Evolutionary conservation across 768 basidiomycete genomes (phyloP), one percentile per base, ranked within the genome.

Genomic region (Trametes cingulata): DNA sequence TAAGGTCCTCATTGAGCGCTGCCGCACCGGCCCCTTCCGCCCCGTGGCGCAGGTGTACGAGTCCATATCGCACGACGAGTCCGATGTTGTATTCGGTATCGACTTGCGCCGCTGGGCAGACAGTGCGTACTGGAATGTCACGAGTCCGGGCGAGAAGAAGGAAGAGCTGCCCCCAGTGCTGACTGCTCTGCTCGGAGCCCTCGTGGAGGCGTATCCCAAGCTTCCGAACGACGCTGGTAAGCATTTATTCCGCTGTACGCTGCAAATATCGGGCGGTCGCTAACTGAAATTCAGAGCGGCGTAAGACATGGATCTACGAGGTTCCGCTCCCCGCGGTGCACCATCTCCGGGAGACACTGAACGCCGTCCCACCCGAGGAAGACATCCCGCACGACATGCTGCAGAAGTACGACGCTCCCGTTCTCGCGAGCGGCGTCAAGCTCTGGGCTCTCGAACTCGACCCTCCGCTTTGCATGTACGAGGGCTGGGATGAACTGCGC

Each of bases 291-390:
- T 4, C 69, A 87, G 95, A 95, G 71, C 89, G 85, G 70, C 86
- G 95, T 59, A 93, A 89, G 76, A 77, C 88, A 3, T 98, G 95
- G 95, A 91, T 98, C 54, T 98, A 97, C 73, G 93, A 98, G 67
- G 90, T 92, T 3, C 94, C 95, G 1, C 80, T 98, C 6, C 78
- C 85, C 1, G 84, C 85, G 24, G 82, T 90, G 15, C 95, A 98
- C 67, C 88, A 89, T 59, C 85, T 98, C 29, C 87, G 95, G 57
- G 91, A 94, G 73, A 80, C 81, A 6, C 77, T 98, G 53, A 96
- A 97, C 70, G 84, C 81, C 10, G 74, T 90, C n/a, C 86, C 83
- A 7, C 71, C 80, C 51, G 80, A 75, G 60, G 72, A 78, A 29
- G 76, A 79, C 43, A 76, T 85, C 29, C 74, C 82, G 6, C 63